These are phyloP conservation scores for Sphenostylis stenocarpa DNA, from an alignment of 306 rosid genomes.

Conservation along the genomic window DNA sequence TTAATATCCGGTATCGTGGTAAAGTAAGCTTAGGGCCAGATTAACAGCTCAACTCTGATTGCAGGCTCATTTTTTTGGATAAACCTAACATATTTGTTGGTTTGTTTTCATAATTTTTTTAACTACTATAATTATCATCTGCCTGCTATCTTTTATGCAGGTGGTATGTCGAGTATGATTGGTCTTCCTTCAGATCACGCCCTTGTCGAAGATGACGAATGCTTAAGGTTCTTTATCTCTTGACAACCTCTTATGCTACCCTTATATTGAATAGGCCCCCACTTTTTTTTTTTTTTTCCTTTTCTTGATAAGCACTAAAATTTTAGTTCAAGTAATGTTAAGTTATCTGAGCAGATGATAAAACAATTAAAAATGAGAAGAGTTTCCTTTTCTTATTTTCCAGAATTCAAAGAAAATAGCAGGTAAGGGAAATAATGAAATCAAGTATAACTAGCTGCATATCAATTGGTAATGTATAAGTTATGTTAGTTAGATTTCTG, in stretches of 20 bases:
- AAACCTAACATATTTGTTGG: background rate
- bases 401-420: slow-evolving; percentile 24
- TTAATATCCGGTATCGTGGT: background rate
- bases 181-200: slow-evolving; percentile 98
- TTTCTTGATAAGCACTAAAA: slow-evolving; percentile 18
- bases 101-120: slow-evolving; percentile 7
- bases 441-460: background rate
- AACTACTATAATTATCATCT: slow-evolving; percentile 1
- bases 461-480: background rate
- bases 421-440: slow-evolving; percentile 2
- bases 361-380: slow-evolving; percentile 1
- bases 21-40: background rate
- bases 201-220: slow-evolving; percentile 79
- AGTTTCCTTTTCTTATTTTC: background rate
- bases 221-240: slow-evolving; percentile 65
- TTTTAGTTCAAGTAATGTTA: background rate
- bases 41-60: background rate
- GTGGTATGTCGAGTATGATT: slow-evolving; percentile 79
- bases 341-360: background rate
- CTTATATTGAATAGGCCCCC: background rate
- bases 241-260: slow-evolving; percentile 27
- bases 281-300: background rate
- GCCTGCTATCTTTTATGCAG: slow-evolving; percentile 45
- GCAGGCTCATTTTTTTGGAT: slow-evolving; percentile 3
- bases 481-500: slow-evolving; percentile 5